phyloP scores from a whole-genome alignment of 805 yeast species.

The Tetrapisispora pingtungensis region DNA sequence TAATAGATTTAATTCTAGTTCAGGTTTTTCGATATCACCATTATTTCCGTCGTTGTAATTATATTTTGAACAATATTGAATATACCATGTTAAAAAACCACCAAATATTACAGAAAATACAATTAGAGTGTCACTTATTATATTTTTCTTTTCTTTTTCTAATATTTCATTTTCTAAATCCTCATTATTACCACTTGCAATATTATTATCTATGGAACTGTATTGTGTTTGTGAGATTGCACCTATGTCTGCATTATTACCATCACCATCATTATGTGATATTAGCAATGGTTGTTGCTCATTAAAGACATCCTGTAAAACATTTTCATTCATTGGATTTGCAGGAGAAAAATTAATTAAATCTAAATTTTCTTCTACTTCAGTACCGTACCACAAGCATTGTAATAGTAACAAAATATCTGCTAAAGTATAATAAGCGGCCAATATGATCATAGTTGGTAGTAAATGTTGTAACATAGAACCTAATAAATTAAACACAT shows the following conservation, averaged over 20 bases:
- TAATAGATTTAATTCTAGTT: constrained; percentile 53
- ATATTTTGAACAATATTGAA: constrained; percentile 42
- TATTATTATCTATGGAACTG: constrained; percentile 2
- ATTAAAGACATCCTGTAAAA: constrained; percentile 37
- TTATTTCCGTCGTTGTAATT: constrained; percentile 18
- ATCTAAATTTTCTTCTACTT: constrained; percentile 38
- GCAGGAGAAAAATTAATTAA: constrained; percentile 82
- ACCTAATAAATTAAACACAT: constrained; percentile 86
- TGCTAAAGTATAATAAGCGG: constrained; percentile 85
- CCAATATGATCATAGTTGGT: constrained; percentile 89
- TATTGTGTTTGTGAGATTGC: neutral
- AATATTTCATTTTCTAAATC: constrained; percentile 9
- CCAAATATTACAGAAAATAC: constrained; percentile 59
- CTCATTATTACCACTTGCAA: constrained; percentile 7
- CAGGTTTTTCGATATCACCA: constrained; percentile 24
- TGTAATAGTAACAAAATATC: constrained; percentile 79
- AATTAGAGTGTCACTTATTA: constrained; percentile 36
- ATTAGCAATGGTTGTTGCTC: constrained; percentile 25
- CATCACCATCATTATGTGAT: neutral
- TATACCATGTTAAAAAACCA: constrained; percentile 83
- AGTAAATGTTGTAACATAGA: constrained; percentile 81
- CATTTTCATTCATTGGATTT: constrained; percentile 67
- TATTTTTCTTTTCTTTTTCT: constrained; percentile 14
- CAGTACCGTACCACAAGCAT: constrained; percentile 66
- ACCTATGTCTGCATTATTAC: neutral